Base-by-base conservation (phyloP, 225 moss, liverwort and hornwort species). In the Straminergon stramineum region DNA sequence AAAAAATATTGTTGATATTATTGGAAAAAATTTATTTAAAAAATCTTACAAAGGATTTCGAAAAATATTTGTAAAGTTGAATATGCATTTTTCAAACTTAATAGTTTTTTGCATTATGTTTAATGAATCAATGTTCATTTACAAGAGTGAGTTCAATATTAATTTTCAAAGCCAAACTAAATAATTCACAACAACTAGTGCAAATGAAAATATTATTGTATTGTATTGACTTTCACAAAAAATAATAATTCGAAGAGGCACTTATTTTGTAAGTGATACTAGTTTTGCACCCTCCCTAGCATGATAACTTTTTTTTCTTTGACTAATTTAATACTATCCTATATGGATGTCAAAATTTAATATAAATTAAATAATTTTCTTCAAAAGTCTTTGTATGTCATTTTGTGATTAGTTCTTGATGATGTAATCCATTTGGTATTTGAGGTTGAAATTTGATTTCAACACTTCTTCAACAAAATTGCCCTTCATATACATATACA, bases 401-500 rank as follows among this genome's bases (percentile, higher is more conserved):
- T 5, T 39, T 39, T 39, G 70, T 39, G 24, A 70, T 39, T 26
- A 2, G 15, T 39, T 24, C 5, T 1, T 39, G 1, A 35, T 24
- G 8, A 14, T 26, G 4, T 15, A 24, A 8, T 39, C 14, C 24
- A 41, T 39, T 26, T 0, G 26, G 0, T 24, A 41, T 24, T 23
- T 70, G 5, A 24, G 1, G 8, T 39, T 4, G 2, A 48, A 74
- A 45, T 30, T 74, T 30, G 30, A 74, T 74, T 74, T 74, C 10
- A 45, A 15, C 10, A 45, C 45, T 74, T 45, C 10, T 0, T 71
- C 7, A 2, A 1, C 1, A 15, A 41, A 41, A 24, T 0, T 14
- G 3, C 3, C 43, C 5, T 3, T 39, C 15, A 41, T 23, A 3
- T 71, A 41, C 0, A 0, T 45, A 45, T 45, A 45, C 8, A 0